Base-by-base conservation (phyloP, 441 rosid species). In the Kokia cookei region DNA sequence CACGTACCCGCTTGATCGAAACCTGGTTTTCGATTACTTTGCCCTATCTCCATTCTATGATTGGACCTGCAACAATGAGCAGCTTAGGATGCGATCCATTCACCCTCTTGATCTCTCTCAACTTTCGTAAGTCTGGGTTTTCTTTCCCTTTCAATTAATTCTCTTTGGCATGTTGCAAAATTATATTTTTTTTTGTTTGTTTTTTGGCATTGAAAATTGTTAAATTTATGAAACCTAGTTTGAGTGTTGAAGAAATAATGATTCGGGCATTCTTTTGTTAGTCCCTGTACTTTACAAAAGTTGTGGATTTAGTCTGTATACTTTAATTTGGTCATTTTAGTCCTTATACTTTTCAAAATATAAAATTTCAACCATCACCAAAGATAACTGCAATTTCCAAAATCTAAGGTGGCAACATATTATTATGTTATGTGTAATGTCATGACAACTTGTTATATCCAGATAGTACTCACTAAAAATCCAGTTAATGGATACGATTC, bases 21-120 rank as follows among this genome's bases (percentile, higher is more conserved):
- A 89, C 78, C 86, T 90, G 71, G 76, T 94, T 65, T 91, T 94
- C 84, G 98, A 92, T 84, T 94, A 92, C 89, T 94, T 94, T 74
- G 97, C 98, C 35, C 78, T 88, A 29, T 93, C 99, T 62, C 98
- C 94, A 13, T 95, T 89, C 79, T 93, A 90, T 82, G 98, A 91
- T 75, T 79, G 76, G 77, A 87, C 87, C 75, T 91, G 99, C 84
- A 93, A 89, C 88, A 94, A 94, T 71, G 96, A 93, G 75, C 86
- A 85, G 69, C 94, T 95, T 17, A 86, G 99, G 42, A 43, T 85
- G 77, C 86, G 85, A 71, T 88, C 93, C 67, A 82, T 90, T 75
- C 99, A 93, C 72, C 97, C 97, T 29, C 94, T 90, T 29, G 98
- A 95, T 40, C 78, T 78, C 68, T 81, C 98, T 72, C 97, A 95